These are phyloP conservation scores for Alternaria burnsii DNA, from an alignment of 2,329 filamentous ascomycete species.

Conservation along the genomic window DNA sequence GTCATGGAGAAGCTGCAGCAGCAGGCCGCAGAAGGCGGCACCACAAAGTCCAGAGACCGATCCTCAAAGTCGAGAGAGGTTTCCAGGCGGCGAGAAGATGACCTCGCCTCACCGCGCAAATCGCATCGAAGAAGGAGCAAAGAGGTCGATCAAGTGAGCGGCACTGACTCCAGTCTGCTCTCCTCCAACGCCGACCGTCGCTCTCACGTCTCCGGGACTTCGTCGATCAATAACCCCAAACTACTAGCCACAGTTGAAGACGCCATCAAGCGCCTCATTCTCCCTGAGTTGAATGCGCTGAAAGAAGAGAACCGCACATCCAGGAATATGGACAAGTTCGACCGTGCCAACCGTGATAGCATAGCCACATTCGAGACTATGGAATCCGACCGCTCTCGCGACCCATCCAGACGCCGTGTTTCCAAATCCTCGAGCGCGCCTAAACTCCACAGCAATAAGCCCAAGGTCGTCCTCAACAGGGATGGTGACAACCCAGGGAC, in stretches of 20 bases:
- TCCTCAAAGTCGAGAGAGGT: conserved; percentile 21
- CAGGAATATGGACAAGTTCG: conserved; percentile 74
- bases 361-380: conserved; percentile 64
- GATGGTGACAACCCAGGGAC: conserved; percentile 67
- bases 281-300: conserved; percentile 89
- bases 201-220: conserved; percentile 61
- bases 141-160: conserved; percentile 58
- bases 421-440: conserved; percentile 70
- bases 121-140: conserved; percentile 54
- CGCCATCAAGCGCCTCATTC: conserved; percentile 85
- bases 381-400: conserved; percentile 59
- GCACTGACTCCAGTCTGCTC: conserved; percentile 69
- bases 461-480: conserved; percentile 67
- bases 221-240: conserved; percentile 91
- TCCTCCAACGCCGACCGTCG: conserved; percentile 66
- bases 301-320: conserved; percentile 88
- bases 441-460: conserved; percentile 63
- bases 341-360: conserved; percentile 60
- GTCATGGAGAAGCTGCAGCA: conserved; percentile 72
- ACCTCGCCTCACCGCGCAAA: conserved; percentile 42
- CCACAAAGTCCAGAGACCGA: conserved; percentile 27
- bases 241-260: conserved; percentile 91
- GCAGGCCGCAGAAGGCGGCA: conserved; percentile 57
- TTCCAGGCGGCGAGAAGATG: conserved; percentile 38
- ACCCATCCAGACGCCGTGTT: conserved; percentile 60